Base-by-base conservation (phyloP, 164 flowering plant species). In the Cinnamomum micranthum region DNA sequence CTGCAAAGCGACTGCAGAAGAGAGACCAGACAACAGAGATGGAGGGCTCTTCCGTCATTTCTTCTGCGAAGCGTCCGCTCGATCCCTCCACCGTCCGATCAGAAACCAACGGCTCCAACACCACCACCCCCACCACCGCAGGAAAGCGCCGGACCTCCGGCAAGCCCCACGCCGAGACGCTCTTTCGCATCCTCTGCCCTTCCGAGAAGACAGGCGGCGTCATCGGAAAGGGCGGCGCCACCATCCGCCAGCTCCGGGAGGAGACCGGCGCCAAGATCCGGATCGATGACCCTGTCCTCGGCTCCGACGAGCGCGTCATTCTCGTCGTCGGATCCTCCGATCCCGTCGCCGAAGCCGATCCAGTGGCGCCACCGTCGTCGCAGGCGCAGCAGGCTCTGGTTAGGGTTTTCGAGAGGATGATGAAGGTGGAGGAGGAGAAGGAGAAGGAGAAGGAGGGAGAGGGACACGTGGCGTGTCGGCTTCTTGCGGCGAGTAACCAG, bases 161-260 rank as follows among this genome's bases (percentile, higher is more conserved):
- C 35, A 41, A 41, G 47, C 10, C 47, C 11, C 47, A 41, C 47
- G 47, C 47, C 11, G 83, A 84, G 65, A 76, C 81, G 51, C 62
- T 79, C 41, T 81, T 85, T 73, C 79, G 85, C 7, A 77, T 85
- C 50, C 87, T 85, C 73, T 85, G 85, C 71, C 87, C 85, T 0
- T 79, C 82, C 2, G 33, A 70, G 23, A 81, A 78, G 65, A 79
- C 82, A 15, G 87, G 85, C 68, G 84, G 81, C 27, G 75, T 85
- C 31, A 81, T 85, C 74, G 84, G 85, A 12, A 81, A 85, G 68
- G 84, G 84, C 33, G 87, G 85, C 50, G 74, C 82, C 17, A 76
- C 81, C 69, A 83, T 83, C 64, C 81, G 79, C n/a, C 87, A 79
- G 31, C 68, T 85, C 65, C 82, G 83, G 7, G 81, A 83, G 52